These are phyloP conservation scores for Microcos paniculata DNA, from an alignment of 345 rosid species.

Conservation along the genomic window DNA sequence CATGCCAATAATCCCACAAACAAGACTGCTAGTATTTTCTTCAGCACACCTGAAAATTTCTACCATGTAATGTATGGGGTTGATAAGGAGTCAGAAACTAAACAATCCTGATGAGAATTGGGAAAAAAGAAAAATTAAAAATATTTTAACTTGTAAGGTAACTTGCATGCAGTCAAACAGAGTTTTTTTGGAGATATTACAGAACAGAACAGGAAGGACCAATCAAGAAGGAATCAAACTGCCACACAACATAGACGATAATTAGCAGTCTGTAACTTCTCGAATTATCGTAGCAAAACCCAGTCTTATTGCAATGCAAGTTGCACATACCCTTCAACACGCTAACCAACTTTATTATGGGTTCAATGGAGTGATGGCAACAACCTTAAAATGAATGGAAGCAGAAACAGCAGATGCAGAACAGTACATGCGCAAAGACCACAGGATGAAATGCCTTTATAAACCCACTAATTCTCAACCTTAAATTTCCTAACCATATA, in stretches of 20 bases:
- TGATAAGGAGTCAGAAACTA: not conserved
- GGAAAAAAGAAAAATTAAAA: not conserved
- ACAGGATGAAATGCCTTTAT: not conserved
- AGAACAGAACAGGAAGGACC: not conserved
- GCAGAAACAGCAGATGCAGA: not conserved
- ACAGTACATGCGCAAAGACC: not conserved
- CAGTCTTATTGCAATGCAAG: not conserved
- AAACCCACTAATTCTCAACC: too few relatives aligned
- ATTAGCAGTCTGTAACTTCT: not conserved
- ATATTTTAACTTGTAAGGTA: not conserved
- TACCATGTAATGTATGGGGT: not conserved
- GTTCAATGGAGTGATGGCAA: not conserved
- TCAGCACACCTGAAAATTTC: constrained; percentile 35
- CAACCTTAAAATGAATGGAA: not conserved
- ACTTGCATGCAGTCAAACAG: not conserved
- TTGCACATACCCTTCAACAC: not conserved
- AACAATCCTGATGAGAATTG: not conserved
- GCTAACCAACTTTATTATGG: not conserved
- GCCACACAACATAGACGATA: not conserved
- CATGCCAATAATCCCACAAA: constrained; percentile 41
- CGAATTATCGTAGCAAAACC: too few relatives aligned
- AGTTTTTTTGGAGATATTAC: not conserved
- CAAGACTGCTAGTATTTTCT: constrained; percentile 32
- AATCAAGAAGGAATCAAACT: not conserved
- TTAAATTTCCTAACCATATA: too few relatives aligned